Evolutionary conservation across 1,139 yeast species (phyloP).

Genomic region (Scheffersomyces illinoinensis): DNA sequence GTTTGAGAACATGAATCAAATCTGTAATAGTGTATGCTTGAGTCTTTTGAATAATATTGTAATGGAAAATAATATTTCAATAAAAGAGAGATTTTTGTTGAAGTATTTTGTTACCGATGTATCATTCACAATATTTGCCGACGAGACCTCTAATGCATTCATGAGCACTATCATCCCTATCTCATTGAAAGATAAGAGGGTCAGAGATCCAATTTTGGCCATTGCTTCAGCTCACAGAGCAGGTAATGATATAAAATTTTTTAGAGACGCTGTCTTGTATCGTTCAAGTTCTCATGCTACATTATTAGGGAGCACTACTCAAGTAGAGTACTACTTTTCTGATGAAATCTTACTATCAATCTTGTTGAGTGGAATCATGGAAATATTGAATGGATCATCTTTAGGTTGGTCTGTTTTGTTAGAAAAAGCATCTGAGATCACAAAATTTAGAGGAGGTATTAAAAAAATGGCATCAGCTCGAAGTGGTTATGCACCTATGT

Average conservation of each 20-base stretch:
- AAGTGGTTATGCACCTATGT: conserved; percentile 14
- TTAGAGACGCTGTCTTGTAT: conserved; percentile 15
- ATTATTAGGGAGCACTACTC: conserved; percentile 9
- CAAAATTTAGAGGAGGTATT: conserved; percentile 18
- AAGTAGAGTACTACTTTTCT: conserved; percentile 9
- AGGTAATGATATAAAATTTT: conserved; percentile 4
- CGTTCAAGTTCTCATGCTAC: conserved; percentile 17
- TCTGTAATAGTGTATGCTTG: conserved; percentile 1
- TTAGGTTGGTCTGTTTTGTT: conserved; percentile 19
- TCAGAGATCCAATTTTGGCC: conserved; percentile 18
- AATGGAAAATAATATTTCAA: conserved; percentile 5
- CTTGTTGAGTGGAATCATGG: conserved; percentile 16
- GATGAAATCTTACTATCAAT: conserved; percentile 16
- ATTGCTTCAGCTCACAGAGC: conserved; percentile 20
- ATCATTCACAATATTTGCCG: conserved; percentile 17
- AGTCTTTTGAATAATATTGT: neutral
- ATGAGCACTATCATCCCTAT: conserved; percentile 18
- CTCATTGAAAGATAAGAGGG: conserved; percentile 13
- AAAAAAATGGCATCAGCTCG: conserved; percentile 9
- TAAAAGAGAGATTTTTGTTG: conserved; percentile 13
- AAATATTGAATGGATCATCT: conserved; percentile 20
- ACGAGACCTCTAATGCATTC: conserved; percentile 19
- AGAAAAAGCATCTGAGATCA: conserved; percentile 18
- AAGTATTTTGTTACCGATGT: conserved; percentile 19
- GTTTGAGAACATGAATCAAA: neutral